phyloP scores from a whole-genome alignment of 371 early-diverging fungal species.

The Smittium culicis region DNA sequence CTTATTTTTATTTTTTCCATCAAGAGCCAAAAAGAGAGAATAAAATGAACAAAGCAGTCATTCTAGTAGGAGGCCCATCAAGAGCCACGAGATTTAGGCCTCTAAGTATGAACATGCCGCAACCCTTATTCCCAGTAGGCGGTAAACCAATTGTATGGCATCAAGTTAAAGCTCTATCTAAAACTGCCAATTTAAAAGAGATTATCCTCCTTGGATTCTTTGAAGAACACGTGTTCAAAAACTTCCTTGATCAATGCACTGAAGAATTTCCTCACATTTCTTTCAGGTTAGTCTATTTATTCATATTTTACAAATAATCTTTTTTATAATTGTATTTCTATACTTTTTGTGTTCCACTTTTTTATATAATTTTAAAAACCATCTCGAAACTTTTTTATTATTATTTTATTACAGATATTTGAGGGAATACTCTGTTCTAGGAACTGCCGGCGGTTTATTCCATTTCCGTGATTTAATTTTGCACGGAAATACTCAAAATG shows the following conservation, averaged over 20 bases:
- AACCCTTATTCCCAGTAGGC: slow-evolving; percentile 95
- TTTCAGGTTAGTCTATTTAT: slow-evolving; percentile 47
- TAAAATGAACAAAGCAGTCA: slow-evolving; percentile 62
- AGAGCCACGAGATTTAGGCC: slow-evolving; percentile 94
- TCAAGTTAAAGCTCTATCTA: slow-evolving; percentile 80
- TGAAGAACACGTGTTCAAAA: slow-evolving; percentile 78
- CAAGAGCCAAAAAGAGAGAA: too few relatives aligned
- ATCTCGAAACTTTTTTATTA: too few relatives aligned
- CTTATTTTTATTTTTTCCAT: too few relatives aligned
- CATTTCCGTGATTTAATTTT: slow-evolving; percentile 94
- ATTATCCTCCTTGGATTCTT: slow-evolving; percentile 91
- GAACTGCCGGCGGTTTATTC: slow-evolving; percentile 93
- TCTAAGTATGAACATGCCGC: slow-evolving; percentile 84
- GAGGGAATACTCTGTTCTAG: slow-evolving; percentile 89
- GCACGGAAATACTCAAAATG: slow-evolving; percentile 70
- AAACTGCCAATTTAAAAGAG: slow-evolving; percentile 73
- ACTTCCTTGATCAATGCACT: slow-evolving; percentile 66
- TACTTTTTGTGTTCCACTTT: background rate
- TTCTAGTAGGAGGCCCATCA: slow-evolving; percentile 94
- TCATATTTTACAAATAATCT: background rate
- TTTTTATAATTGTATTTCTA: too few relatives aligned
- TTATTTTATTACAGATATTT: slow-evolving; percentile 52
- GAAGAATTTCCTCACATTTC: slow-evolving; percentile 67
- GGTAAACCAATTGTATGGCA: slow-evolving; percentile 90
- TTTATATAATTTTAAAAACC: background rate